Conservation (phyloP, 1,284 basidiomycete genomes). For the Fomes fomentarius region DNA sequence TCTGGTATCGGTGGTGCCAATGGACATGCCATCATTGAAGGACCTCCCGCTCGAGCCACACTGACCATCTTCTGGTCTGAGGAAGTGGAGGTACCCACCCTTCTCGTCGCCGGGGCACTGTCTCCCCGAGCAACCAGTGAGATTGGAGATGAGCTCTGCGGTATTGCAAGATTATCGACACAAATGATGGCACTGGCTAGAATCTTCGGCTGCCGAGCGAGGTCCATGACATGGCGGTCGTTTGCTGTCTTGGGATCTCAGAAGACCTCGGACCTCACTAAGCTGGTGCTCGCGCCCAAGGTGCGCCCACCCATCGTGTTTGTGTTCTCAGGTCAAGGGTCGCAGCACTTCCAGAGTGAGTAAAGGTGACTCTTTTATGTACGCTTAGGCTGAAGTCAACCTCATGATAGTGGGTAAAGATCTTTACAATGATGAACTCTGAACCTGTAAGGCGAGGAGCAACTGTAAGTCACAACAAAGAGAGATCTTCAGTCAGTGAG, state of each 20-base stretch:
- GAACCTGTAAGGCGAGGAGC: too few relatives aligned
- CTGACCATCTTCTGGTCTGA: conserved; percentile 1
- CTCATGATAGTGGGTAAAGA: too few relatives aligned
- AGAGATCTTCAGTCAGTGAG: too few relatives aligned
- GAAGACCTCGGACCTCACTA: conserved; percentile 17
- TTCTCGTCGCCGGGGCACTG: conserved; percentile 41
- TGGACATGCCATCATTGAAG: conserved; percentile 43
- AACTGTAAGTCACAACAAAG: too few relatives aligned
- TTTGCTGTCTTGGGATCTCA: conserved; percentile 14
- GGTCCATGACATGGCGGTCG: conserved; percentile 41
- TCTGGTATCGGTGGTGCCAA: conserved; percentile 49
- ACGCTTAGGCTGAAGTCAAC: too few relatives aligned
- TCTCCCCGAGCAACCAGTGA: conserved; percentile 32
- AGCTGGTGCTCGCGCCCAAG: conserved; percentile 32
- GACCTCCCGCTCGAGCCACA: conserved; percentile 23
- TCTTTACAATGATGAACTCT: too few relatives aligned
- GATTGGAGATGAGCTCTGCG: conserved; percentile 1
- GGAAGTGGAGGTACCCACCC: conserved; percentile 18
- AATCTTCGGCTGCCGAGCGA: conserved; percentile 31
- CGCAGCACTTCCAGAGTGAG: conserved; percentile 42
- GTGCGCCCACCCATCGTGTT: conserved; percentile 37
- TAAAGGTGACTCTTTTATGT: too few relatives aligned
- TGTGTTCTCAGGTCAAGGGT: conserved; percentile 47
- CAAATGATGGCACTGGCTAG: conserved; percentile 6
- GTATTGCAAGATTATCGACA: conserved; percentile 8